Conservation (phyloP, 371 early-diverging fungal genomes). For the Choanephora cucurbitarum region DNA sequence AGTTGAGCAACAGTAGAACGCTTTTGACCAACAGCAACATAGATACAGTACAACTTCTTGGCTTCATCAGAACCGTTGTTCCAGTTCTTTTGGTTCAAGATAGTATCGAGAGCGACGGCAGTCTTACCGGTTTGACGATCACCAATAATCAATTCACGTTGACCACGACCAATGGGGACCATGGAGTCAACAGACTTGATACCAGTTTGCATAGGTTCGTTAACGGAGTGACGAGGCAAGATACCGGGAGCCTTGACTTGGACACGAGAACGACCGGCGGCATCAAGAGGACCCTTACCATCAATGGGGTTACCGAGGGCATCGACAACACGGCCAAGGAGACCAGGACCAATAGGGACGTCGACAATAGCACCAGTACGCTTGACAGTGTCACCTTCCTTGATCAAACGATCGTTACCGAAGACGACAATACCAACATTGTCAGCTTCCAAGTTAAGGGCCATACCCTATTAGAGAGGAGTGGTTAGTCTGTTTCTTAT, state of each 20-base stretch:
- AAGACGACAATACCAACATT: conserved; percentile 99
- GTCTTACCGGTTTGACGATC: conserved; percentile 98
- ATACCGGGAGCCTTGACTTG: conserved; percentile 98
- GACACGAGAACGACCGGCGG: conserved; percentile 82
- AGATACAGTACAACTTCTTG: conserved; percentile 89
- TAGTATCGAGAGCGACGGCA: conserved; percentile 94
- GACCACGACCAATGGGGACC: conserved; percentile 98
- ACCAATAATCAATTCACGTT: conserved; percentile 98
- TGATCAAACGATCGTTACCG: conserved; percentile 93
- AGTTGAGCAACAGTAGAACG: conserved; percentile 97
- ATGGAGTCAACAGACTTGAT: conserved; percentile 98
- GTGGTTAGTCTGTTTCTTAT: neutral
- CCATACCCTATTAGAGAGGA: conserved; percentile 75
- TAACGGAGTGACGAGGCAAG: conserved; percentile 95
- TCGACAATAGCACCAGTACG: conserved; percentile 97
- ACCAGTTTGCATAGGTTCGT: conserved; percentile 98
- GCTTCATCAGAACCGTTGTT: conserved; percentile 59
- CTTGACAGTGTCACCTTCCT: conserved; percentile 95
- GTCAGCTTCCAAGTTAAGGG: conserved; percentile 97
- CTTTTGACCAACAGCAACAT: conserved; percentile 97
- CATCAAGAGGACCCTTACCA: conserved; percentile 93
- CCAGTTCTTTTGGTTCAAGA: conserved; percentile 97
- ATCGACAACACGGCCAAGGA: conserved; percentile 96
- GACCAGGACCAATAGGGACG: conserved; percentile 90
- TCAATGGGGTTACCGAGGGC: conserved; percentile 97